A percentile compares a stretch with the other conserved stretches of the same genome.
Conservation (phyloP, 1,139 yeast genomes). For the Ogataea hybrid region DNA sequence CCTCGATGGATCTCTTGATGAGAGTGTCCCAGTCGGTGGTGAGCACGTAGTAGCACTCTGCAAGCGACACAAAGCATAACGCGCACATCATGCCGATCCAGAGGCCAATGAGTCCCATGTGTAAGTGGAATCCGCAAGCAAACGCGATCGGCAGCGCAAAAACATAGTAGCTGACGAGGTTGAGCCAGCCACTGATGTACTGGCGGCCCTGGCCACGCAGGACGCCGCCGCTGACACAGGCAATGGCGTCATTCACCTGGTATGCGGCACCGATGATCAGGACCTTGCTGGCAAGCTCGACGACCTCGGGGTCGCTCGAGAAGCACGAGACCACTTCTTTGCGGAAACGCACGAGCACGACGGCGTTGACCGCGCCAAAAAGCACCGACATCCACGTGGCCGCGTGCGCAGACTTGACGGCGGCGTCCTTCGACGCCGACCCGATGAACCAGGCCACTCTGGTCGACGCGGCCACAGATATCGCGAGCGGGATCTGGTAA, state of each 20-base stretch:
- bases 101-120: conserved; percentile 49
- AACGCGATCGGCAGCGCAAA: conserved; percentile 61
- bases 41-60: conserved; percentile 46
- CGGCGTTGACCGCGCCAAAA: conserved; percentile 38
- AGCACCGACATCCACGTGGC: conserved; percentile 41
- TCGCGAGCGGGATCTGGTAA: conserved; percentile 74
- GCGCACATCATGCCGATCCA: conserved; percentile 67
- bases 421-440: conserved; percentile 56
- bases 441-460: conserved; percentile 79
- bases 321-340: conserved; percentile 46
- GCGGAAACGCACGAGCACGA: conserved; percentile 40
- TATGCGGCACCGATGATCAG: conserved; percentile 55
- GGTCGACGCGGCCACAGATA: conserved; percentile 72
- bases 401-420: conserved; percentile 41
- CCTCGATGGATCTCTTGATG: conserved; percentile 9
- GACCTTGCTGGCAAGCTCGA: conserved; percentile 48
- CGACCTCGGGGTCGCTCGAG: conserved; percentile 48
- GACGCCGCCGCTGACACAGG: conserved; percentile 58
- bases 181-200: conserved; percentile 59
- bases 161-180: conserved; percentile 54
- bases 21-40: conserved; percentile 53
- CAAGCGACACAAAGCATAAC: conserved; percentile 43
- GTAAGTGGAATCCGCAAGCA: conserved; percentile 47
- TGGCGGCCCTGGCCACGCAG: conserved; percentile 70
- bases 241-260: conserved; percentile 55